Base-by-base conservation (phyloP, 148 eudicot genomes). In the Rhododendron ferrugineum region DNA sequence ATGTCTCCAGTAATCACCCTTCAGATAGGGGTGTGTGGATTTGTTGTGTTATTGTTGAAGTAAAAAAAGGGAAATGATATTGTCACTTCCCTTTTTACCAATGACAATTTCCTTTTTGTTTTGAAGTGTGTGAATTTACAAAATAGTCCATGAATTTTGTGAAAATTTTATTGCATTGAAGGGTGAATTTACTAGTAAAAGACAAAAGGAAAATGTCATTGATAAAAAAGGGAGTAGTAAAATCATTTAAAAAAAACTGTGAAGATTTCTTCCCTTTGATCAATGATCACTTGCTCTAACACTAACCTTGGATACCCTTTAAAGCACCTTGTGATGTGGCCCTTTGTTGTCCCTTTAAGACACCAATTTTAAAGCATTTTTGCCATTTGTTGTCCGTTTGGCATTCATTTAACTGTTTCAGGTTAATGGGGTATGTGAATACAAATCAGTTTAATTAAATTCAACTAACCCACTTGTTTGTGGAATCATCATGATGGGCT, bases 291-390 rank as follows among this genome's bases (percentile, higher is more conserved):
- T 79, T 56, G 84, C 84, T 79, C 22, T 70, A 36, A 52, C 0
- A n/a, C 44, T 37, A 80, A 87, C 85, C 78, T 88, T 64, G 89
- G 89, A 87, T 87, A 85, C 85, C 85, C 85, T 56, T 70, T 32
- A 36, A 82, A 82, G 78, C 26, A 46, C 60, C 52, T 82, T 82
- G 56, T 64, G 76, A 76, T 84, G 18, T 8, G 26, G 36, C 5
- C 11, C n/a, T 75, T 62, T 78, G 34, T 20, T 84, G 81, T 81
- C 32, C 30, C 79, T 62, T 84, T 66, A 54, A 62, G 22, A 54
- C 73, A 79, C 32, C 30, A 64, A 64, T 26, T 64, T 2, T 64
- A 64, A n/a, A n/a, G 64, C 7, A 58, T 26, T 32, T 16, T 22
- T 68, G 11, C 36, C 54, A 20, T 46, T 47, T 70, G 62, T 49